Percentiles rank a stretch among this genome's conserved stretches.
These are phyloP conservation scores for Hansenula sp. DNA, from an alignment of 1,139 yeast species.

Conservation along the genomic window DNA sequence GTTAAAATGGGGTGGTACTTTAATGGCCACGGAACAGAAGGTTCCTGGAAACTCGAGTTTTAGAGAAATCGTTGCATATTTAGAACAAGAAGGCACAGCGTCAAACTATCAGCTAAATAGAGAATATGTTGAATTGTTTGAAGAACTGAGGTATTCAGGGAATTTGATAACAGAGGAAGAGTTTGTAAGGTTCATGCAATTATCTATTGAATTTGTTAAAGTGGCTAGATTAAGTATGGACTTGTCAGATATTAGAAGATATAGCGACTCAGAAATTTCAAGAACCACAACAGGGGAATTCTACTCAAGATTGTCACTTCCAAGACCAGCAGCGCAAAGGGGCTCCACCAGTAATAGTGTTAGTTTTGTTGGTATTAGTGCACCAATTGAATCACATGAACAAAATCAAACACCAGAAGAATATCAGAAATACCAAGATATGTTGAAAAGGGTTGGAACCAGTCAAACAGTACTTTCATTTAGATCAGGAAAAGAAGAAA, in stretches of 20 bases:
- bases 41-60: constrained; percentile 45
- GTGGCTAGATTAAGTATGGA: constrained; percentile 7
- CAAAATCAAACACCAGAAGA: not conserved
- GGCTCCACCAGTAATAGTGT: not conserved
- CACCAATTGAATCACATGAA: not conserved
- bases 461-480: not conserved
- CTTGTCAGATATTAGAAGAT: not conserved
- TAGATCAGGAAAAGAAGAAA: not conserved
- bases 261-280: constrained; percentile 9
- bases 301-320: constrained; percentile 8
- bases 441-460: constrained; percentile 1
- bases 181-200: constrained; percentile 56
- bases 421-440: not conserved
- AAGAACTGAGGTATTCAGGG: constrained; percentile 66
- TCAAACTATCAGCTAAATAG: constrained; percentile 23
- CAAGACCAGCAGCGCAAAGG: not conserved
- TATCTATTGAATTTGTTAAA: constrained; percentile 29
- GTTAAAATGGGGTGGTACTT: constrained; percentile 39
- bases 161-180: constrained; percentile 55
- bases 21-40: constrained; percentile 33
- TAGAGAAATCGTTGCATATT: constrained; percentile 35
- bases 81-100: constrained; percentile 20
- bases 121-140: constrained; percentile 57
- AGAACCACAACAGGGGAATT: constrained; percentile 9
- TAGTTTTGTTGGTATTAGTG: not conserved